Evolutionary conservation across 192 early-diverging fungal species (phyloP).

Genomic region (Podila minutissima): DNA sequence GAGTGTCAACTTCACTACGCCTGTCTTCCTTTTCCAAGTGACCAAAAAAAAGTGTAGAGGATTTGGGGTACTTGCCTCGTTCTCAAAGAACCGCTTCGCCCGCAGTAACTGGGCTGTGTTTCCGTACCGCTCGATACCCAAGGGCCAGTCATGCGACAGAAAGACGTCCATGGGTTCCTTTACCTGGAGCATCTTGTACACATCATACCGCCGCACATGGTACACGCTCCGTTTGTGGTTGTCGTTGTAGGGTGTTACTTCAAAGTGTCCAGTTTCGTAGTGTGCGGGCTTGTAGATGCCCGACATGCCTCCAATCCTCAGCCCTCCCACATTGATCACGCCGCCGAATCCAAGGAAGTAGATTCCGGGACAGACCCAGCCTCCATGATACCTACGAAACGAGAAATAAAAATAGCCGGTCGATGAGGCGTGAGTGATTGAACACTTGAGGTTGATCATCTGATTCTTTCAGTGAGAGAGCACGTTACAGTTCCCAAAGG

Average conservation of each 20-base stretch:
- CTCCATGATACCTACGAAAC: slow-evolving; percentile 81
- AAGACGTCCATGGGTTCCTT: slow-evolving; percentile 86
- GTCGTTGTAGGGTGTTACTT: slow-evolving; percentile 79
- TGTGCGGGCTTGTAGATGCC: slow-evolving; percentile 85
- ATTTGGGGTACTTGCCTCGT: slow-evolving; percentile 67
- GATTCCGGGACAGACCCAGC: slow-evolving; percentile 94
- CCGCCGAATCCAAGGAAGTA: slow-evolving; percentile 91
- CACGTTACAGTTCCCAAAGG: slow-evolving; percentile 89
- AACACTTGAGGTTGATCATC: no score
- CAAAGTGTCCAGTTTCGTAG: slow-evolving; percentile 77
- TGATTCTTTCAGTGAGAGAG: neutral
- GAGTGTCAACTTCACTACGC: neutral
- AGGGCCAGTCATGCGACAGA: slow-evolving; percentile 97
- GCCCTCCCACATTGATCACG: slow-evolving; percentile 86
- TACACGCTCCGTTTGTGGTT: slow-evolving; percentile 78
- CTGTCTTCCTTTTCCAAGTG: no score
- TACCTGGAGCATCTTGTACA: slow-evolving; percentile 79
- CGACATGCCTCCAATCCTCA: slow-evolving; percentile 93
- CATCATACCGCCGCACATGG: slow-evolving; percentile 88
- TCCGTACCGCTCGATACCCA: slow-evolving; percentile 84
- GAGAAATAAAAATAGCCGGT: neutral
- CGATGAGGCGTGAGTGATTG: no score
- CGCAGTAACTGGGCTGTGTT: slow-evolving; percentile 68
- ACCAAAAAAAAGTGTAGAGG: neutral
- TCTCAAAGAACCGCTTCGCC: slow-evolving; percentile 76